Percentiles rank a stretch among this genome's conserved stretches.
These are phyloP conservation scores for Symbiotaphrina buchneri DNA, from an alignment of 495 filamentous ascomycete species.

Conservation along the genomic window DNA sequence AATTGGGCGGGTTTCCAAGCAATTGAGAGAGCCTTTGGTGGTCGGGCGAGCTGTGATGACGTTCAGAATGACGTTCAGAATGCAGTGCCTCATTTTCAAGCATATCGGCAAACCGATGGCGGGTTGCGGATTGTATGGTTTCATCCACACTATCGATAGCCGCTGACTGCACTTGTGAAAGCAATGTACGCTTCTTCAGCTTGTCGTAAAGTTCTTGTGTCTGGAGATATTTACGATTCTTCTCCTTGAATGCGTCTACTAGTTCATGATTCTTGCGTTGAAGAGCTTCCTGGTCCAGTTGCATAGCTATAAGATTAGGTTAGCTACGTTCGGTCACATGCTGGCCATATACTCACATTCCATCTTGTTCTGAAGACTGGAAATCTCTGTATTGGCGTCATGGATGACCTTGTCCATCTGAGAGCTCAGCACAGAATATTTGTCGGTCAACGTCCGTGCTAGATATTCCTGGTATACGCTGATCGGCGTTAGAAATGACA, in stretches of 20 bases:
- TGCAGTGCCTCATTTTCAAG: too few species aligned
- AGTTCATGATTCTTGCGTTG: slow-evolving; percentile 60
- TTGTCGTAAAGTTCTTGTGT: slow-evolving; percentile 69
- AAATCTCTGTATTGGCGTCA: slow-evolving; percentile 64
- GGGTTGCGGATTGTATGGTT: slow-evolving; percentile 17
- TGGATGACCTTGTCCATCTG: slow-evolving; percentile 64
- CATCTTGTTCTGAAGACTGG: slow-evolving; percentile 37
- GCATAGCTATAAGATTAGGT: slow-evolving; percentile 33
- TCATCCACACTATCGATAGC: slow-evolving; percentile 44
- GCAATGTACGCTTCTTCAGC: slow-evolving; percentile 52
- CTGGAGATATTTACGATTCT: slow-evolving; percentile 50
- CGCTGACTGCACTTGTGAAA: slow-evolving; percentile 43
- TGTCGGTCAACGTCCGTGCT: slow-evolving; percentile 50
- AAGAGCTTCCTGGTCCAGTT: slow-evolving; percentile 39
- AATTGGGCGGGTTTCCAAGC: too few species aligned
- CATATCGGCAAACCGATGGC: background rate
- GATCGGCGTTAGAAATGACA: slow-evolving; percentile 6
- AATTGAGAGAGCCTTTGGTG: too few species aligned
- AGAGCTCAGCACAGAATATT: slow-evolving; percentile 39
- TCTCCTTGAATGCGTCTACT: slow-evolving; percentile 42
- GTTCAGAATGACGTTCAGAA: too few species aligned
- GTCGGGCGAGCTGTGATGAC: slow-evolving; percentile 5
- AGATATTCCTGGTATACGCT: slow-evolving; percentile 70
- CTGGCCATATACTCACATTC: slow-evolving; percentile 14
- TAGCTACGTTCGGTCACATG: background rate